Percentiles rank a stretch among this genome's conserved stretches.
phyloP scores from a whole-genome alignment of 768 basidiomycete genomes.

The Podaxis pistillaris region DNA sequence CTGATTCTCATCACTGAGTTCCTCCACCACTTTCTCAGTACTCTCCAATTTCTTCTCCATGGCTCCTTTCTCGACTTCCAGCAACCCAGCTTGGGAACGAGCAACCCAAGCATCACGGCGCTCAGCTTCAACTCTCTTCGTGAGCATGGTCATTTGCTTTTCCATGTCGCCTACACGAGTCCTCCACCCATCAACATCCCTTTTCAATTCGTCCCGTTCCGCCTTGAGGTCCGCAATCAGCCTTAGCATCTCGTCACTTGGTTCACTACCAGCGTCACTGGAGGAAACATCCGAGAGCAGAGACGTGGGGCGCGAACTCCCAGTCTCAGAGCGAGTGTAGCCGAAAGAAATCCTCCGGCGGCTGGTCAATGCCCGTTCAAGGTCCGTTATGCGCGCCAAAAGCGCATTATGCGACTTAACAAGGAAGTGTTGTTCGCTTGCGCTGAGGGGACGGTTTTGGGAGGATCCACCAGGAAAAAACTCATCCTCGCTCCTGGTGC shows the following conservation, averaged over 20 bases:
- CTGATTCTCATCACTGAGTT: conserved; percentile 27
- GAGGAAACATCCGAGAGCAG: conserved; percentile 42
- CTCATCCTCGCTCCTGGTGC: conserved; percentile 40
- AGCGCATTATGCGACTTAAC: conserved; percentile 83
- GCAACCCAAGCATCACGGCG: conserved; percentile 82
- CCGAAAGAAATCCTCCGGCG: conserved; percentile 34
- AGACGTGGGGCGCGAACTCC: conserved; percentile 51
- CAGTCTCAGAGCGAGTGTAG: conserved; percentile 29
- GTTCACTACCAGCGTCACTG: conserved; percentile 41
- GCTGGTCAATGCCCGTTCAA: conserved; percentile 66
- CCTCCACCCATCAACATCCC: conserved; percentile 88
- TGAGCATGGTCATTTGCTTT: conserved; percentile 61
- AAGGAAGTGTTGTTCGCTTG: conserved; percentile 82
- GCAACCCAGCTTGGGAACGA: conserved; percentile 63
- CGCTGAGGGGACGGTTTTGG: conserved; percentile 55
- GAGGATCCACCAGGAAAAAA: conserved; percentile 40
- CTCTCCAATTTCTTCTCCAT: conserved; percentile 48
- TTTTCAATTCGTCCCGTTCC: conserved; percentile 86
- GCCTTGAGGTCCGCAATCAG: conserved; percentile 77
- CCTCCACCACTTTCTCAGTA: conserved; percentile 30
- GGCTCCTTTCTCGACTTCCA: conserved; percentile 66
- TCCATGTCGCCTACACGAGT: conserved; percentile 75
- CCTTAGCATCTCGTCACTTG: conserved; percentile 76
- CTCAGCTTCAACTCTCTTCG: conserved; percentile 72
- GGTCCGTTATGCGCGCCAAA: conserved; percentile 75